Evolutionary conservation across 768 basidiomycete genomes (phyloP), one percentile per base, ranked within the genome.

Genomic region (Mycena galericulata): DNA sequence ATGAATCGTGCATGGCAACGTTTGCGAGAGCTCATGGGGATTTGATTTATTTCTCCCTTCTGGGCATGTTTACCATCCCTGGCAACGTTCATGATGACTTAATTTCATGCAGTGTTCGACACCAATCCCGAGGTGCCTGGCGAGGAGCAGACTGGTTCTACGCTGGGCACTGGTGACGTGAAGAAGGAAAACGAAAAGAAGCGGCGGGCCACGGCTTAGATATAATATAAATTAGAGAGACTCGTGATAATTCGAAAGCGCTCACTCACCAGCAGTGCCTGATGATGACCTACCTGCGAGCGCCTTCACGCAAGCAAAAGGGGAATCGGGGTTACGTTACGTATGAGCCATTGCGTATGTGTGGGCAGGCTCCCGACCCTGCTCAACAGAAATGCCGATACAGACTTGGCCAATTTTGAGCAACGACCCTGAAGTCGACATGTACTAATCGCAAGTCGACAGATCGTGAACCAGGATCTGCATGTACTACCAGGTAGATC

Each of bases 11-110:
- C 84, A 72, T 89, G 88, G 89, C 83, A 88, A 80, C 86, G 82
- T 80, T 80, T 93, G 75, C 89, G 89, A 86, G 83, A 81, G 79
- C 87, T 92, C 79, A 90, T 87, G 83, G 87, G 90, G 73, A 82
- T 87, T 82, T 94, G 81, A 91, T 86, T 85, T 15, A 38, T 83
- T 85, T 77, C 75, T 32, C 68, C 68, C 70, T 53, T 69, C 80
- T 83, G 84, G 83, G 84, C 83, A 84, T 84, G 82, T 86, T 80
- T 78, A 81, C 77, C 71, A 74, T 77, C 76, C 14, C 75, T 79
- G 75, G 73, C 73, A 70, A 67, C 67, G 45, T 47, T 67, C 69
- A 70, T 72, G 71, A 73, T 73, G 53, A 34, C 73, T 74, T 41
- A 71, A 67, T 64, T 73, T 72, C 51, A 75, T 75, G 75, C 76